Evolutionary conservation across 805 yeast species (phyloP).

Genomic region (Monosporozyma unispora): DNA sequence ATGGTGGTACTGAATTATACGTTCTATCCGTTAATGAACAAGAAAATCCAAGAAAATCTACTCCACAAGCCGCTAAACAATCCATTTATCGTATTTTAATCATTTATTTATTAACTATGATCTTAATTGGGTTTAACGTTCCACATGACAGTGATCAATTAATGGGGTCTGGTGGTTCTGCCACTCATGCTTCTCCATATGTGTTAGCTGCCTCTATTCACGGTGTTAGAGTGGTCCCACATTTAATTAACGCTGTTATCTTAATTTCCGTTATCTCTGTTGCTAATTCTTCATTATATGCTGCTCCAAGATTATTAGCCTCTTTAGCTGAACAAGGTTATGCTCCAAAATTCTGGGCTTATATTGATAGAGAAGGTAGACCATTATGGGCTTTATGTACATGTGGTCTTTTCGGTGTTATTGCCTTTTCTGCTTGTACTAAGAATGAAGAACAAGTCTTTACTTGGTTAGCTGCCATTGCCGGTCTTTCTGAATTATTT

Average conservation of each 20-base stretch:
- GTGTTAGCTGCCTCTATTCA: constrained; percentile 60
- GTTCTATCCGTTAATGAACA: constrained; percentile 65
- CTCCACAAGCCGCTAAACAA: constrained; percentile 57
- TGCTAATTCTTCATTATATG: constrained; percentile 67
- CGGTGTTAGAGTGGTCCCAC: constrained; percentile 57
- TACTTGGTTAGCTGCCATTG: constrained; percentile 51
- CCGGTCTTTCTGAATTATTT: constrained; percentile 48
- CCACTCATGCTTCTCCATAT: constrained; percentile 60
- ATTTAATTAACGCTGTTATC: constrained; percentile 66
- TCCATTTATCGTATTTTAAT: constrained; percentile 56
- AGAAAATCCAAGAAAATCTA: constrained; percentile 46
- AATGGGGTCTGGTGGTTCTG: constrained; percentile 42
- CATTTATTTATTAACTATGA: constrained; percentile 46
- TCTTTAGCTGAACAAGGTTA: constrained; percentile 63
- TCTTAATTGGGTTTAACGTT: constrained; percentile 50
- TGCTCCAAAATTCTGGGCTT: constrained; percentile 47
- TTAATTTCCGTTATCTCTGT: constrained; percentile 66
- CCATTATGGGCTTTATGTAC: constrained; percentile 47
- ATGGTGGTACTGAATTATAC: constrained; percentile 58
- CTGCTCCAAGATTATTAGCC: constrained; percentile 62
- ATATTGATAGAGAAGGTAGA: constrained; percentile 49
- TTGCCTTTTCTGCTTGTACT: constrained; percentile 52
- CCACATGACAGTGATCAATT: constrained; percentile 47
- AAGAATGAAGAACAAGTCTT: constrained; percentile 44
- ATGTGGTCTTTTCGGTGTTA: constrained; percentile 44